These are phyloP conservation scores for Verticillium zaregamsianum DNA, from an alignment of 2,329 filamentous ascomycete species.

Conservation along the genomic window DNA sequence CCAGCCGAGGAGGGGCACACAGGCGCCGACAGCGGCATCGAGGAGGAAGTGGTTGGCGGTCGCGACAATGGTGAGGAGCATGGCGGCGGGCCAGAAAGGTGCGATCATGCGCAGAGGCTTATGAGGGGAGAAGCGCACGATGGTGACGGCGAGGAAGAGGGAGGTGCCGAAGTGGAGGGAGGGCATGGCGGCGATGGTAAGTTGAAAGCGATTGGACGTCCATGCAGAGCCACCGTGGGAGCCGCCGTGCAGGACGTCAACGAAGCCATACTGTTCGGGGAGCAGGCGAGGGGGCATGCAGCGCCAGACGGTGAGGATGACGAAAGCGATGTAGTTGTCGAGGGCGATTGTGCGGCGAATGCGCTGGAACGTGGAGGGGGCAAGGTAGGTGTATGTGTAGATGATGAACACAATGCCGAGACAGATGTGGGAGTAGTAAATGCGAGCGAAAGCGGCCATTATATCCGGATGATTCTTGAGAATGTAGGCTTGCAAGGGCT, in stretches of 20 bases:
- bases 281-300: constrained; percentile 46
- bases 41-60: constrained; percentile 35
- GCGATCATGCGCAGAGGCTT: constrained; percentile 27
- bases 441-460: constrained; percentile 32
- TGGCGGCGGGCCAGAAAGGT: constrained; percentile 36
- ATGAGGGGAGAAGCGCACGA: constrained; percentile 36
- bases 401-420: constrained; percentile 41
- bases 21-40: constrained; percentile 29
- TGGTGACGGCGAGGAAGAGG: constrained; percentile 27
- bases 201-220: constrained; percentile 40
- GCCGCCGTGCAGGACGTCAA: constrained; percentile 37
- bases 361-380: constrained; percentile 30
- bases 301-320: constrained; percentile 41
- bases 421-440: constrained; percentile 43
- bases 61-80: constrained; percentile 35
- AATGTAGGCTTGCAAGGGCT: constrained; percentile 32
- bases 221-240: constrained; percentile 24
- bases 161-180: constrained; percentile 42
- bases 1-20: constrained; percentile 30
- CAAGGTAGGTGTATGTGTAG: constrained; percentile 41
- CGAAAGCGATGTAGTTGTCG: constrained; percentile 43
- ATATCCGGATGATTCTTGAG: constrained; percentile 29
- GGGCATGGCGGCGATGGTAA: constrained; percentile 46
- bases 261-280: constrained; percentile 38
- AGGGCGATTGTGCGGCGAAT: constrained; percentile 43